These are phyloP conservation scores for Avicennia marina DNA, from an alignment of 257 asterid genomes.

Conservation along the genomic window DNA sequence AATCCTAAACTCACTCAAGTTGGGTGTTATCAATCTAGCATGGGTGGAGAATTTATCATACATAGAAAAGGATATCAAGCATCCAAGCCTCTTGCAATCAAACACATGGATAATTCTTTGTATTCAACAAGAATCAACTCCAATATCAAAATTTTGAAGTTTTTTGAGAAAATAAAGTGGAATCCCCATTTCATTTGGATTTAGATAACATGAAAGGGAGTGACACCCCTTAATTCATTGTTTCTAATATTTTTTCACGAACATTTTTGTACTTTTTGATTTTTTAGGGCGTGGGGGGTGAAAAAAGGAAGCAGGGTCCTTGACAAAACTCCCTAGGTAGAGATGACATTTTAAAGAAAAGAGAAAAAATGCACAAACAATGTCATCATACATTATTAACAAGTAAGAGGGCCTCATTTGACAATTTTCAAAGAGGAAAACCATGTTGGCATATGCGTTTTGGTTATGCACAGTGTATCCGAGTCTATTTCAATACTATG, in stretches of 20 bases:
- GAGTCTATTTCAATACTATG: too few relatives aligned
- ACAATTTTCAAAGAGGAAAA: neutral
- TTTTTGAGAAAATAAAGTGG: neutral
- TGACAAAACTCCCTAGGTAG: too few relatives aligned
- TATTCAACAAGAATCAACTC: neutral
- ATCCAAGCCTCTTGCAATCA: neutral
- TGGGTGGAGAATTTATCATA: slow-evolving; percentile 4
- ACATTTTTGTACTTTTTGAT: too few relatives aligned
- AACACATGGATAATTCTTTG: neutral
- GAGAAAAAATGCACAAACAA: too few relatives aligned
- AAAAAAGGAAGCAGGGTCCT: too few relatives aligned
- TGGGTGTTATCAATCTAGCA: neutral
- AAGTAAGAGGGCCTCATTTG: neutral
- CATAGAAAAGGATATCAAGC: slow-evolving; percentile 1
- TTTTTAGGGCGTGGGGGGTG: too few relatives aligned
- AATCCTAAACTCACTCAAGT: too few relatives aligned
- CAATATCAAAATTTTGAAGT: neutral
- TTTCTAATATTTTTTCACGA: neutral
- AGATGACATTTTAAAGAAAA: too few relatives aligned
- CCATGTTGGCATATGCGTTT: too few relatives aligned
- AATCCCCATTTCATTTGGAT: neutral
- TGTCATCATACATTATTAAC: too few relatives aligned
- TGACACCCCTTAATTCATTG: neutral
- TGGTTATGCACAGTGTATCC: too few relatives aligned
- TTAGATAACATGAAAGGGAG: neutral